Base-by-base conservation (phyloP, 2,329 filamentous ascomycete species). In the Thielaviopsis euricoi region DNA sequence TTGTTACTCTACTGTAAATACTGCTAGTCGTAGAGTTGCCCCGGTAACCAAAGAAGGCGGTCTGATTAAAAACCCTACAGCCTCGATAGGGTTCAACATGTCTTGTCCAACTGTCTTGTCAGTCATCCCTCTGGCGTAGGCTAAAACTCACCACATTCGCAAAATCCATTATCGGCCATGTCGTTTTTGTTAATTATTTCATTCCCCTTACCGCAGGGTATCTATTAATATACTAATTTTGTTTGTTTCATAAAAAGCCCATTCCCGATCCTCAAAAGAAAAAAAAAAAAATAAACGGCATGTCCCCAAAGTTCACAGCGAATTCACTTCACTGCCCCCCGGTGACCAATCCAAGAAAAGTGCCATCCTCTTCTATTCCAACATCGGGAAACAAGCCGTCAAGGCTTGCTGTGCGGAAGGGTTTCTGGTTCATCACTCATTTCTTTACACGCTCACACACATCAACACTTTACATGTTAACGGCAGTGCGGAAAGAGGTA, bases 401-500 rank as follows among this genome's bases (percentile, higher is more conserved):
- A 56, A 52, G 58, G 58, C 50, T 22, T 59, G 46, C 22, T 56
- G 43, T 57, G 58, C 52, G 55, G 58, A 60, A 60, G 55, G 55
- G 52, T 57, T 60, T 60, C 58, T 56, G 55, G 53, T 56, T 58
- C 55, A 52, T 60, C 53, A 57, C 52, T 60, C 54, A 54, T 56
- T 21, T 25, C 51, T 52, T 57, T 53, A n/a, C 29, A 52, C n/a
- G 46, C 25, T 17, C 3, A 6, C 21, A 55, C 46, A 10, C 50
- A 52, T 50, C 52, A 58, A 52, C 63, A 61, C 50, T 73, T 83
- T 88, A 95, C 75, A 96, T 74, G 78, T 87, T 90, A 68, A 96
- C 85, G 63, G 91, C 76, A 66, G 76, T 89, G 78, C 91, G 87
- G 88, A 97, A 98, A 71, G 89, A 89, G 70, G 79, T 76, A 66